These are phyloP conservation scores for Prunus yedoensis DNA, from an alignment of 331 rosid genomes.

Conservation along the genomic window DNA sequence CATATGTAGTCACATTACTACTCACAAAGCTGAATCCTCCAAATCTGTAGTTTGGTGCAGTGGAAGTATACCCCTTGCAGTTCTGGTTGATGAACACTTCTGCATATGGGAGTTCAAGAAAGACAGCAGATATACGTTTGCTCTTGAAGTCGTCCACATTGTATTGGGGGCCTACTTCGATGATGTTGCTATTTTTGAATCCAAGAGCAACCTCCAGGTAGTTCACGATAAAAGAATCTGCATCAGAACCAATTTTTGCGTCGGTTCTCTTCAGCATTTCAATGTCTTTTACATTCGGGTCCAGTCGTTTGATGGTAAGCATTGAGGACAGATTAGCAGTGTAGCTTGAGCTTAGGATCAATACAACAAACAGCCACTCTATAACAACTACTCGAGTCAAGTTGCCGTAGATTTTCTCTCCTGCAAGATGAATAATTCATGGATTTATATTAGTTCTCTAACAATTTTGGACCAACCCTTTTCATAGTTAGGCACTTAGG, in stretches of 20 bases:
- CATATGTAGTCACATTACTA: slow-evolving; percentile 6
- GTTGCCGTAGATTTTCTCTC: no score
- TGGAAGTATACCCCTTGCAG: slow-evolving; percentile 44
- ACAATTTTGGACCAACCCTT: no score
- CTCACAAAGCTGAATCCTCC: slow-evolving; percentile 81
- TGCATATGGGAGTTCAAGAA: slow-evolving; percentile 66
- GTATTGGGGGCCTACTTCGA: slow-evolving; percentile 15
- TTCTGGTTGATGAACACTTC: slow-evolving; percentile 37
- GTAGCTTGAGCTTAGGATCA: slow-evolving; percentile 74
- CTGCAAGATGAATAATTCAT: no score
- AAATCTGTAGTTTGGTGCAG: slow-evolving; percentile 41
- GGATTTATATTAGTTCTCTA: no score
- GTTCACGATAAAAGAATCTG: slow-evolving; percentile 38
- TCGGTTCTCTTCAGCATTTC: slow-evolving; percentile 47
- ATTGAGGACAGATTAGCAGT: slow-evolving; percentile 75
- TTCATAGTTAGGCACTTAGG: no score
- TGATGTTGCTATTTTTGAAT: slow-evolving; percentile 36
- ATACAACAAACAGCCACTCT: no score
- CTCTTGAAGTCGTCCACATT: slow-evolving; percentile 21
- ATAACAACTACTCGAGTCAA: no score
- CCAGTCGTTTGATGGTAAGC: slow-evolving; percentile 51
- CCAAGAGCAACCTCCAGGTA: slow-evolving; percentile 38
- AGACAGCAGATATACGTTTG: slow-evolving; percentile 53
- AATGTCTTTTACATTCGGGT: slow-evolving; percentile 35
- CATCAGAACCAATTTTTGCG: slow-evolving; percentile 53